Evolutionary conservation across 2,329 filamentous ascomycete genomes (phyloP).

Genomic region (Grosmannia huntii): DNA sequence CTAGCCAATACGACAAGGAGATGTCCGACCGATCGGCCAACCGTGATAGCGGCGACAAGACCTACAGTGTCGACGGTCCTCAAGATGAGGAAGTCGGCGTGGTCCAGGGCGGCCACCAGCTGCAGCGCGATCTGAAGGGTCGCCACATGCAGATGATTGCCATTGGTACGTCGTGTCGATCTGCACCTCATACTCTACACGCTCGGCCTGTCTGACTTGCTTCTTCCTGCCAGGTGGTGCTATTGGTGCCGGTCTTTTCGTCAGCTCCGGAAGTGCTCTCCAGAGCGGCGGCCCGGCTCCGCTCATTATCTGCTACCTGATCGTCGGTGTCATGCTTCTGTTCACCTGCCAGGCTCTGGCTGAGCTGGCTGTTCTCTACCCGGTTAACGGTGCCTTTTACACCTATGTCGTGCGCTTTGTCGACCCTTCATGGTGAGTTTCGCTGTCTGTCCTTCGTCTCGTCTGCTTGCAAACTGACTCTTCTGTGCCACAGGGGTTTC

Average conservation of each 20-base stretch:
- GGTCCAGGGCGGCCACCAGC: constrained; percentile 19
- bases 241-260: constrained; percentile 50
- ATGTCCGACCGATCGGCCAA: constrained; percentile 7
- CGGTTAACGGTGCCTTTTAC: constrained; percentile 50
- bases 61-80: constrained; percentile 4
- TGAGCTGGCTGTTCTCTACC: constrained; percentile 46
- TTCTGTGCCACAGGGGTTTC: constrained; percentile 26
- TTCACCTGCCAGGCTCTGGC: constrained; percentile 47
- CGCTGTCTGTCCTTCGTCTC: not conserved
- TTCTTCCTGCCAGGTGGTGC: constrained; percentile 23
- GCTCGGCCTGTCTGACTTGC: not conserved
- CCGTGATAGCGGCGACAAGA: constrained; percentile 4
- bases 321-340: constrained; percentile 45
- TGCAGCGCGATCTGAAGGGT: constrained; percentile 23
- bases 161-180: constrained; percentile 21
- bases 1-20: constrained; percentile 3
- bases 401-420: constrained; percentile 49
- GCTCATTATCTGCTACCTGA: constrained; percentile 36
- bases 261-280: constrained; percentile 50
- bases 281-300: constrained; percentile 45
- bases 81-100: constrained; percentile 24
- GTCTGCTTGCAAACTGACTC: not conserved
- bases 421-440: constrained; percentile 39
- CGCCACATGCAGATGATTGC: constrained; percentile 36
- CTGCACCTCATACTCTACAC: not conserved